Base-by-base conservation (phyloP, 2,329 filamentous ascomycete species). In the Colletotrichum lindemuthianum region DNA sequence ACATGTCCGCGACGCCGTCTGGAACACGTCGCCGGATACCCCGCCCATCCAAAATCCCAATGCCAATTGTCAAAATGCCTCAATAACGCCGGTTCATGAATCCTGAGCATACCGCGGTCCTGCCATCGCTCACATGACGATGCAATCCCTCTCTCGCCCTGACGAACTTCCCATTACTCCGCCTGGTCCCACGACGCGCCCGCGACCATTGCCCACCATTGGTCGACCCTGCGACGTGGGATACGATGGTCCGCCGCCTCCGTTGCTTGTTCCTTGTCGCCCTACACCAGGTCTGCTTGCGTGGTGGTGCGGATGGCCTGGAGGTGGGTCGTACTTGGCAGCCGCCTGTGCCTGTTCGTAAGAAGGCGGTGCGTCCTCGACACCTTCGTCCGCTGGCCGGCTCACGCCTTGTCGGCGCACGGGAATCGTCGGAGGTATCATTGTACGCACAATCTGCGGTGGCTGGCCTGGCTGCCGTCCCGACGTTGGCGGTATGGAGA, bases 311-410 rank as follows among this genome's bases (percentile, higher is more conserved):
- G 83, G 84, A 54, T 86, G 81, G 15, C 84, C 84, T 4, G 77
- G 71, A 0, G 84, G 84, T 24, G 85, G 86, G 9, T 81, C 75
- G 66, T 86, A 88, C 3, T 82, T 80, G 8, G 77, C 75, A 55
- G 82, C 78, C 59, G 82, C 81, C 15, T 84, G 80, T 4, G 85
- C 84, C 72, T 87, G 83, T 72, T 87, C 85, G 69, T 88, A 88
- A 10, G 83, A 82, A 2, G 85, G 85, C 45, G 85, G 85, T 6
- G 84, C 84, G 36, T 86, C 84, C 3, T 85, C 84, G 2, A 75
- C 72, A 6, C 71, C 76, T 8, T 77, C 76, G 5, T 82, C 81
- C 0, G 74, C 70, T 3, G 74, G 69, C 1, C 81, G 72, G 16
- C 73, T 75, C 4, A 79, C 77, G 2, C 73, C 72, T 5, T 76